Evolutionary conservation across 192 early-diverging fungal species (phyloP), one percentile per base, ranked within the genome.

Genomic region (Mortierella hygrophila): DNA sequence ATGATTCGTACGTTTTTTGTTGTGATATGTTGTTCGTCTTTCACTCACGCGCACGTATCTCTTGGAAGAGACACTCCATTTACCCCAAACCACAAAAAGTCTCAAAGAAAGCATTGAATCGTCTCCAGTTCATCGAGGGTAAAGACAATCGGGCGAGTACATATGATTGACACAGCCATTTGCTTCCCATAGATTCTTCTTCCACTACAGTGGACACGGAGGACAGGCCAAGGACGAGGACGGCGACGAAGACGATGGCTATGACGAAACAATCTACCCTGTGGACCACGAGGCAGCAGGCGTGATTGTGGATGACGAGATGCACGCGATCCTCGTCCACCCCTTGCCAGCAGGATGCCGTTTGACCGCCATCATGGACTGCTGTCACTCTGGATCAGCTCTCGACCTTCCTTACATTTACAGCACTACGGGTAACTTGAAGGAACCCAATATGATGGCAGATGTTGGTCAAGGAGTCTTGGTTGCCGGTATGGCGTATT

Each of bases 141-240:
- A 6, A 40, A 40, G 38, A 40, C 3, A 40, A 3, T 3, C 38
- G 4, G 6, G 38, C 3, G 49, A 52, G 18, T 15, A 46, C 5
- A 18, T 52, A 21, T 52, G 5, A 52, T 20, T 52, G 2, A 52
- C 49, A 52, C 16, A 21, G 18, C 16, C 4, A 2, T 18, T 52
- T 52, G 49, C 2, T 52, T 2, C 68, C 7, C 37, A 72, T 72
- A 92, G 91, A 38, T 95, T 95, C 88, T 95, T 96, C 79, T 94
- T 96, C 84, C 96, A 96, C 82, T 96, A 90, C 85, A 94, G 93
- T 82, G 96, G 96, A 47, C 96, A 97, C 87, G 96, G 96, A 44
- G 92, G 90, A 11, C 92, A 93, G 54, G 81, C 83, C 8, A 70
- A 76, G 35, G 93, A 94, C 88, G 57, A 75, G n/a, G 82, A 90